phyloP scores from a whole-genome alignment of 345 rosid species.

The Pugionium cornutum region DNA sequence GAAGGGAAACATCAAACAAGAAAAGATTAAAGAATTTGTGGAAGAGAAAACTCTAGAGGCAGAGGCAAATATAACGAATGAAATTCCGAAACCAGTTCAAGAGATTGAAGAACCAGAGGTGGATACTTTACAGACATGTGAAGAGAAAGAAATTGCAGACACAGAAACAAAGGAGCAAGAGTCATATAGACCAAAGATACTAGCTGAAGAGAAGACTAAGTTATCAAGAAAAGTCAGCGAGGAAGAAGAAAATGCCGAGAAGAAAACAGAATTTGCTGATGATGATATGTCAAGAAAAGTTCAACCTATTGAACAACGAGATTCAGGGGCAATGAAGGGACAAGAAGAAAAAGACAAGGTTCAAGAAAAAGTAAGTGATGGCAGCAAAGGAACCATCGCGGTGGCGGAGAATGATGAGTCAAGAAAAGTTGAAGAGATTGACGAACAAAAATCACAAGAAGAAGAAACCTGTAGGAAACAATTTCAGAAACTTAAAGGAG shows the following conservation, averaged over 20 bases:
- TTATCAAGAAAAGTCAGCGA: slow-evolving; percentile 14
- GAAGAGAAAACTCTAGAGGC: background rate
- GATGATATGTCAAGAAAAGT: slow-evolving; percentile 7
- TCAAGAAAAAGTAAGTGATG: slow-evolving; percentile 22
- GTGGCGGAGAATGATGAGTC: slow-evolving; percentile 2
- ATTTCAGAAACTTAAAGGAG: slow-evolving; percentile 1
- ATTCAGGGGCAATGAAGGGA: slow-evolving; percentile 8
- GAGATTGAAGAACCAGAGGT: slow-evolving; percentile 14
- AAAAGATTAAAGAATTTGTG: background rate
- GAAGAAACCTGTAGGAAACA: slow-evolving; percentile 2
- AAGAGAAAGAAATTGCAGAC: slow-evolving; percentile 14
- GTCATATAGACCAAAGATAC: slow-evolving; percentile 13
- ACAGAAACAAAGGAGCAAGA: slow-evolving; percentile 28
- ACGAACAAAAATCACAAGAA: background rate
- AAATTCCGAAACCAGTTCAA: slow-evolving; percentile 8
- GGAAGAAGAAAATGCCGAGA: slow-evolving; percentile 10
- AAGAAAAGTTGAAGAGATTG: slow-evolving; percentile 14
- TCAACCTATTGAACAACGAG: background rate
- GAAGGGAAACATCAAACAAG: background rate
- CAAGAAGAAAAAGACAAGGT: slow-evolving; percentile 7
- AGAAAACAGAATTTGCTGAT: slow-evolving; percentile 10
- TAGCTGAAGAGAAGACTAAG: background rate
- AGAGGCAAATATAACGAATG: background rate
- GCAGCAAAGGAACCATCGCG: background rate
- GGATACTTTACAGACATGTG: background rate